These are phyloP conservation scores for Boletus pseudopeckii DNA, from an alignment of 768 basidiomycete species.

Conservation along the genomic window DNA sequence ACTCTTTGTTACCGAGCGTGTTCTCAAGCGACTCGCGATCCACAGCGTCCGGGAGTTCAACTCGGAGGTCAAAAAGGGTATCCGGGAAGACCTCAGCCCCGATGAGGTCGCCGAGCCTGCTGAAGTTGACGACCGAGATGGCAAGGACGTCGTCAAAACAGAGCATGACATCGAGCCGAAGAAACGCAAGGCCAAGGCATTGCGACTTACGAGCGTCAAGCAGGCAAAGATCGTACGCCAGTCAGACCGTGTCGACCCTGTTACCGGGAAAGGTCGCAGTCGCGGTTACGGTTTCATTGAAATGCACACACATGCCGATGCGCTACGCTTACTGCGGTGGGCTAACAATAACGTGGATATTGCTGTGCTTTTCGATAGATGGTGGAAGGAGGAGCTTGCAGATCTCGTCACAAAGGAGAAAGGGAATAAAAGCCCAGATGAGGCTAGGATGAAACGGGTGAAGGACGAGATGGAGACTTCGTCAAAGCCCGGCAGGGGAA, in stretches of 20 bases:
- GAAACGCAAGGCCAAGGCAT: constrained; percentile 21
- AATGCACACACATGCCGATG: constrained; percentile 83
- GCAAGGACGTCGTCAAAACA: constrained; percentile 27
- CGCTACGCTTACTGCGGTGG: constrained; percentile 88
- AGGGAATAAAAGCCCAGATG: constrained; percentile 43
- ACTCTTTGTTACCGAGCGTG: constrained; percentile 82
- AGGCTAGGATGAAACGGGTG: constrained; percentile 53
- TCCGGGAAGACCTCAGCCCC: constrained; percentile 54
- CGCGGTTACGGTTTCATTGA: constrained; percentile 97
- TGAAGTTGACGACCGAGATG: constrained; percentile 27
- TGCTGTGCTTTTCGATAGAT: constrained; percentile 59
- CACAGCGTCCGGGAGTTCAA: constrained; percentile 81
- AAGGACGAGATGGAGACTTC: constrained; percentile 48
- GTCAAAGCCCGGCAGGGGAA: constrained; percentile 41
- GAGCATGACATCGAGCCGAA: constrained; percentile 23
- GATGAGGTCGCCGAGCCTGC: constrained; percentile 65
- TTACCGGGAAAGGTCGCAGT: constrained; percentile 83
- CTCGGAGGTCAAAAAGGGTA: constrained; percentile 63
- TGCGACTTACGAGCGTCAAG: constrained; percentile 54
- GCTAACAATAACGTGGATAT: constrained; percentile 84
- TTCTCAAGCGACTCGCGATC: constrained; percentile 82
- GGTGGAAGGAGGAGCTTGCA: constrained; percentile 82
- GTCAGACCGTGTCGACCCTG: constrained; percentile 80
- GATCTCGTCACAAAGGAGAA: constrained; percentile 57
- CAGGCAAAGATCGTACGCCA: constrained; percentile 94